phyloP scores from a whole-genome alignment of 1,139 yeast species.

The Sugiyamaella japonica region DNA sequence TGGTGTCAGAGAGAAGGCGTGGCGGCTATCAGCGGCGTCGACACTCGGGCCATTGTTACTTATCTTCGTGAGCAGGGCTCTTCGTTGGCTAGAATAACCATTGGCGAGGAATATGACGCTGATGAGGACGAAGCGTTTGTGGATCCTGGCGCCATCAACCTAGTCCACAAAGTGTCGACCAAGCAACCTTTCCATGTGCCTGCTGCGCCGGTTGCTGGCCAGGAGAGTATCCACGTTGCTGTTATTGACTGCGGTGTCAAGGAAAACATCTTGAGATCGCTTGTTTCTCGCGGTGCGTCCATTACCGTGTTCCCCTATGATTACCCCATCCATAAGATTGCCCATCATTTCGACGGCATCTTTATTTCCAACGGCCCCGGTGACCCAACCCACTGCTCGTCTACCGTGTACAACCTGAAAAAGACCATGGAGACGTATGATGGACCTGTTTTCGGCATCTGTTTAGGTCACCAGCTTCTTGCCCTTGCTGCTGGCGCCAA shows the following conservation, averaged over 20 bases:
- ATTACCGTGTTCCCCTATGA: constrained; percentile 95
- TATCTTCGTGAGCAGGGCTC: constrained; percentile 95
- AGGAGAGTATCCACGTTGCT: constrained; percentile 70
- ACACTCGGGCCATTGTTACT: constrained; percentile 90
- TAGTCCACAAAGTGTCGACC: constrained; percentile 92
- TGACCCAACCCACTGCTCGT: constrained; percentile 90
- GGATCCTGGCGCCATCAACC: constrained; percentile 88
- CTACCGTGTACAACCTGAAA: constrained; percentile 74
- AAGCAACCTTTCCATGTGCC: constrained; percentile 90
- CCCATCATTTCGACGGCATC: constrained; percentile 88
- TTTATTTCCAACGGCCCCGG: constrained; percentile 98
- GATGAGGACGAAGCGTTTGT: constrained; percentile 89
- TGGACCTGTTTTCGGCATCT: constrained; percentile 93
- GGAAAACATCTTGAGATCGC: constrained; percentile 91
- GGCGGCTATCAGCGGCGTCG: constrained; percentile 96
- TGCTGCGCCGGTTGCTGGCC: constrained; percentile 55
- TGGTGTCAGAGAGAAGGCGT: constrained; percentile 98
- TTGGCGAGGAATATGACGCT: constrained; percentile 89
- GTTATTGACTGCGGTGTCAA: constrained; percentile 97
- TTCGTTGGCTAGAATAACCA: constrained; percentile 81
- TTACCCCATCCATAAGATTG: constrained; percentile 88
- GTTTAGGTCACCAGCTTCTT: constrained; percentile 93
- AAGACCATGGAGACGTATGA: constrained; percentile 67
- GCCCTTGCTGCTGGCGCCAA: constrained; percentile 95
- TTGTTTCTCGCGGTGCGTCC: constrained; percentile 92